These are phyloP conservation scores for Phytophthora multivora DNA, from an alignment of 352 stramenopile species.

Conservation along the genomic window DNA sequence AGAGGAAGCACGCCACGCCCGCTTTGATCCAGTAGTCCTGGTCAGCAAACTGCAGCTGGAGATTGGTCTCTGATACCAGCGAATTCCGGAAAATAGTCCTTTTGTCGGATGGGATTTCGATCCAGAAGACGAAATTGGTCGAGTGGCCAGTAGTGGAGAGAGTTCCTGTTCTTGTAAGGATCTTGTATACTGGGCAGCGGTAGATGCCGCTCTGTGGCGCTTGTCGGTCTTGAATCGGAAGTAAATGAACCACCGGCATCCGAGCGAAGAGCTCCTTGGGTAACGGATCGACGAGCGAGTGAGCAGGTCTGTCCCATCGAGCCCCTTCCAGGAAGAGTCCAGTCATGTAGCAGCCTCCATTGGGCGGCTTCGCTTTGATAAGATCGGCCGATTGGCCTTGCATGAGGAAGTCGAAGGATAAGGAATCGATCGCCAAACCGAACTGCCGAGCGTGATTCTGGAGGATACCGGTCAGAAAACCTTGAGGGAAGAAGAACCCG, in stretches of 20 bases:
- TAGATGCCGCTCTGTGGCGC: conserved; percentile 88
- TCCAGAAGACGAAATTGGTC: conserved; percentile 98
- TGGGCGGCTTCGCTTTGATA: conserved; percentile 58
- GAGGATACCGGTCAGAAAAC: conserved; percentile 91
- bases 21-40: conserved; percentile 96
- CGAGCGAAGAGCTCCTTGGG: conserved; percentile 94
- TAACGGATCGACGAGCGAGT: conserved; percentile 87
- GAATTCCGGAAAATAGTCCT: conserved; percentile 82
- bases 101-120: conserved; percentile 92
- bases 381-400: conserved; percentile 53
- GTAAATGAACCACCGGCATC: conserved; percentile 90
- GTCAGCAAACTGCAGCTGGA: conserved; percentile 90
- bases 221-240: conserved; percentile 82
- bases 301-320: conserved; percentile 78
- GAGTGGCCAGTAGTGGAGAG: conserved; percentile 96
- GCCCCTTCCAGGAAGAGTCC: conserved; percentile 92
- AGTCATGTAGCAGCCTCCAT: conserved; percentile 90
- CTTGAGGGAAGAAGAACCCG: conserved; percentile 93
- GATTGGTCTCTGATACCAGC: conserved; percentile 94
- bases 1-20: conserved; percentile 94
- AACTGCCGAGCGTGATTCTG: conserved; percentile 93
- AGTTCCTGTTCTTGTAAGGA: conserved; percentile 92
- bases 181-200: conserved; percentile 95
- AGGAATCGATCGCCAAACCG: conserved; percentile 91
- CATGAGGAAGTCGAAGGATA: conserved; percentile 92